Base-by-base conservation (phyloP, 2,329 filamentous ascomycete species). In the Huntiella savannae region DNA sequence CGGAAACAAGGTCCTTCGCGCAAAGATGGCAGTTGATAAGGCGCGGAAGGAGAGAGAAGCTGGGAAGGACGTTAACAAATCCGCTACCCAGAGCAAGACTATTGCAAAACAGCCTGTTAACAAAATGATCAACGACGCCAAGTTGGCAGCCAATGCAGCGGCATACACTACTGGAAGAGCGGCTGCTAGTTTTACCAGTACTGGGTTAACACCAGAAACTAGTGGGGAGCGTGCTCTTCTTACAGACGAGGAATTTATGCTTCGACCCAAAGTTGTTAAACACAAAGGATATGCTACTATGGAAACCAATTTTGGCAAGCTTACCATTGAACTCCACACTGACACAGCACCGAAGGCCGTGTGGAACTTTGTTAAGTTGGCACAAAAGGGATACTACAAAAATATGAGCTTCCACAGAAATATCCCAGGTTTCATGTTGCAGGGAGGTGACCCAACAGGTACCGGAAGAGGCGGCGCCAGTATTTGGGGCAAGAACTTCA, bases 371-470 rank as follows among this genome's bases (percentile, higher is more conserved):
- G 75, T 93, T 45, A 78, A 82, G 47, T 67, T 98, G 4, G 76
- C 86, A 1, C 82, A 94, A 57, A 83, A 81, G 53, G 88, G 88
- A 1, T 95, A 94, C 62, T 98, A 96, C 65, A 77, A 75, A 44
- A 75, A 74, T 52, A 79, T 94, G 2, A 62, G 71, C 10, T 98
- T 98, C 58, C 91, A 98, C 61, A 77, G 91, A 52, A 95, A 92
- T 59, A 95, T 98, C 55, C 79, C 79, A 49, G 84, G 82, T 55
- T 98, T 98, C 59, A 98, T 98, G 91, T 83, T 98, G 35, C 91
- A 98, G 60, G 88, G 88, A 38, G 91, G 91, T 34, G 91, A 98
- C 58, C 91, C 91, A 0, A 84, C 85, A 0, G 88, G 88, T 1
- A 94, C 86, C 0, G 91, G 91, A 1, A 74, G 84, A 50, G 91